These are phyloP conservation scores for Saccharum spontaneum DNA, from an alignment of 176 grass and related monocot genomes.

Conservation along the genomic window DNA sequence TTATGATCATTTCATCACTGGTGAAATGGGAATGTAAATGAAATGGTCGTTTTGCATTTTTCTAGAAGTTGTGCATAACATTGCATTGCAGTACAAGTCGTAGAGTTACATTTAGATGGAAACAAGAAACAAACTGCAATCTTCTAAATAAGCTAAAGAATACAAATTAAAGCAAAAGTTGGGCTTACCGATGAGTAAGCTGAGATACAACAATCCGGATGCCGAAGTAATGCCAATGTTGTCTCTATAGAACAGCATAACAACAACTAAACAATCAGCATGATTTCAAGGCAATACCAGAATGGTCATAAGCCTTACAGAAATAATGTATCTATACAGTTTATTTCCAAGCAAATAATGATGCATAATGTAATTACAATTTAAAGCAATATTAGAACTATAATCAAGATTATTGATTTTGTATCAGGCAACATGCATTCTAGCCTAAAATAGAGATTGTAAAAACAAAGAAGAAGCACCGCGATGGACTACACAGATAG, in stretches of 20 bases:
- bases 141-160: neutral
- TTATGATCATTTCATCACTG: neutral
- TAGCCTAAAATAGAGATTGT: neutral
- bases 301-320: neutral
- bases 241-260: constrained; percentile 68
- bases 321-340: neutral
- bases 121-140: neutral
- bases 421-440: neutral
- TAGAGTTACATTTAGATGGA: neutral
- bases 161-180: constrained; percentile 27
- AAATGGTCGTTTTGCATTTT: neutral
- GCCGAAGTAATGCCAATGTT: constrained; percentile 86
- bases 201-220: constrained; percentile 99
- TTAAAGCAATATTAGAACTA: neutral
- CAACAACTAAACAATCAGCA: neutral
- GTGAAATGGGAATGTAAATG: neutral
- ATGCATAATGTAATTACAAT: neutral
- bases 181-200: constrained; percentile 84
- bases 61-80: neutral
- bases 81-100: constrained; percentile 4
- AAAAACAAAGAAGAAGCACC: neutral
- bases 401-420: neutral
- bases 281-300: constrained; percentile 2
- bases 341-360: neutral
- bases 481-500: neutral